Evolutionary conservation across 768 basidiomycete species (phyloP), one percentile per base, ranked within the genome.

Genomic region (Lactarius quietus): DNA sequence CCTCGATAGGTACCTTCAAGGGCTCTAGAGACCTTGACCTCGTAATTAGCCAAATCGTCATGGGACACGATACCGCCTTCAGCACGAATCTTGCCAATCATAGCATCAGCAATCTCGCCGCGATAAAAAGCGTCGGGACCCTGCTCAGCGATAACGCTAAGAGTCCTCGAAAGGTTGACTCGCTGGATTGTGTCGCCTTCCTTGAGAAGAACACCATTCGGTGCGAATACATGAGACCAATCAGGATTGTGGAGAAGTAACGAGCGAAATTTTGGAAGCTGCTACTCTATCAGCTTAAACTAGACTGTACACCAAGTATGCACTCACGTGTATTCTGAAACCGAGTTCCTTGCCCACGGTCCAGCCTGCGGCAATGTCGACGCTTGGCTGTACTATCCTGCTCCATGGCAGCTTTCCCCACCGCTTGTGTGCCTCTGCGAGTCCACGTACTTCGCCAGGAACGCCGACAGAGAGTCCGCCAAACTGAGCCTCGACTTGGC

Each of bases 391-490:
- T 20, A 98, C 83, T 28, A 98, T 80, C 35, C 82, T 77, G 48
- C 80, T 76, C 97, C 97, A 98, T 0, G 88, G 81, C 15, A 97
- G 71, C 41, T 77, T 83, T 0, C 94, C 96, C 87, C 95, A 97
- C 29, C 87, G 82, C 48, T 80, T 78, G 75, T 95, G 89, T 0
- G 92, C 93, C 73, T 88, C 90, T 73, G 89, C 86, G 36, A 98
- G 82, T 12, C 95, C 97, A 28, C 89, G 83, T 54, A 98, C 74
- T 77, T 98, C 95, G 10, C 95, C 91, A 1, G 97, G 97, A 0
- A 97, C 88, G 28, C 85, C 95, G n/a, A 96, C 85, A 7, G 93
- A 75, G 61, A 98, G 77, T 4, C 97, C 95, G 4, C 97, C 96
- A 63, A 81, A 85, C 63, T 71, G 79, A 20, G 93, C 80, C 3